Evolutionary conservation across 768 basidiomycete species (phyloP).

Genomic region (Leccinum longicurvipes): DNA sequence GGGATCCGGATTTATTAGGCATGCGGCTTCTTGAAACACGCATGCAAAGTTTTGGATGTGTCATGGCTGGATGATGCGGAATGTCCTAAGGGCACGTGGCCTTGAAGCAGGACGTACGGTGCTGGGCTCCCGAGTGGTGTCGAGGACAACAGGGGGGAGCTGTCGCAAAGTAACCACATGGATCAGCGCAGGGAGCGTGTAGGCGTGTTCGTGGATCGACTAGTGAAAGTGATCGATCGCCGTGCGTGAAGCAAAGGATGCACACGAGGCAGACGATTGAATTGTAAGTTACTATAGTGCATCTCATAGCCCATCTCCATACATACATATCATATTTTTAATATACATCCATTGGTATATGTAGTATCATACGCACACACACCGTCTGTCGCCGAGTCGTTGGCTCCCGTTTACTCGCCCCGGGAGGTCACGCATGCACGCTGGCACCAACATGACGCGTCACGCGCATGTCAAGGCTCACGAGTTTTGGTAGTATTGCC

Average conservation of each 20-base stretch:
- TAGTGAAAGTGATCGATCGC: slow-evolving; percentile 19
- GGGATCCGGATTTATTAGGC: slow-evolving; percentile 16
- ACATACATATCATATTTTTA: not conserved
- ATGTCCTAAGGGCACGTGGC: slow-evolving; percentile 12
- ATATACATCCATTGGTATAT: not conserved
- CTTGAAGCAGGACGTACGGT: not conserved
- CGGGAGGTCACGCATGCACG: not conserved
- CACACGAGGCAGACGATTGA: slow-evolving; percentile 23
- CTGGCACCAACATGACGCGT: slow-evolving; percentile 1
- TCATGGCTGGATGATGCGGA: not conserved
- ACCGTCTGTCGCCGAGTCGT: not conserved
- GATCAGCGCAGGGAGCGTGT: slow-evolving; percentile 22
- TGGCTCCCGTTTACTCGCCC: not conserved
- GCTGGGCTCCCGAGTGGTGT: not conserved
- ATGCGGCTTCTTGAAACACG: slow-evolving; percentile 15
- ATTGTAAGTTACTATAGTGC: too few relatives aligned
- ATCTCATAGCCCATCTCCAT: not conserved
- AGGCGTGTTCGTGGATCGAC: slow-evolving; percentile 17
- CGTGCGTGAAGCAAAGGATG: slow-evolving; percentile 6
- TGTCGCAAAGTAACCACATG: slow-evolving; percentile 14
- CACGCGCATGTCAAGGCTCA: slow-evolving; percentile 34
- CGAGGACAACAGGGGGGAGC: not conserved
- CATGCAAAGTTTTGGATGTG: slow-evolving; percentile 11
- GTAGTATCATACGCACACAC: not conserved
- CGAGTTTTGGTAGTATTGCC: slow-evolving; percentile 95